Percentiles rank a stretch among this genome's conserved stretches.
These are phyloP conservation scores for Anthracocystis panici-leucophaei DNA, from an alignment of 1,284 basidiomycete species.

Conservation along the genomic window DNA sequence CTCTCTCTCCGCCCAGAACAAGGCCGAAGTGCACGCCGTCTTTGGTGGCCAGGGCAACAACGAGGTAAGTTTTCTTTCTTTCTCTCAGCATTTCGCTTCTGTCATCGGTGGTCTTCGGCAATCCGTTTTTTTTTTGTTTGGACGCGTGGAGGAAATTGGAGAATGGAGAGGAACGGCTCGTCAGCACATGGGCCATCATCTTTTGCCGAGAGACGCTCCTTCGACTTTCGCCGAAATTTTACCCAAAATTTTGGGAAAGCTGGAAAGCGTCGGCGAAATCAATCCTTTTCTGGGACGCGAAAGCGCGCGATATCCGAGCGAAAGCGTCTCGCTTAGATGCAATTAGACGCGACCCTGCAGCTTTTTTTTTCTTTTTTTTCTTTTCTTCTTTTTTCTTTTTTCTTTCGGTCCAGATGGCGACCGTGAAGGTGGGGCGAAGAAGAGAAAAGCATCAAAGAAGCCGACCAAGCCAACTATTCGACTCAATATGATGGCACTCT, in stretches of 20 bases:
- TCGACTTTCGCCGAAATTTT: constrained; percentile 1
- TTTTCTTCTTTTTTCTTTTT: no score
- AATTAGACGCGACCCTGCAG: constrained; percentile 32
- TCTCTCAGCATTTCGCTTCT: not conserved
- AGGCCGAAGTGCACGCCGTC: constrained; percentile 87
- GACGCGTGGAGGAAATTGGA: constrained; percentile 23
- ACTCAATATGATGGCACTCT: not conserved
- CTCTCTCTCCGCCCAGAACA: constrained; percentile 77
- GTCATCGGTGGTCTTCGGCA: constrained; percentile 2
- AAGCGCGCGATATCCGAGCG: constrained; percentile 24
- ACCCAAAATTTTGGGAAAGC: constrained; percentile 32
- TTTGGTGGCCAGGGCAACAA: constrained; percentile 99
- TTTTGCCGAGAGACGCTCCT: constrained; percentile 9
- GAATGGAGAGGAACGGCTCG: not conserved
- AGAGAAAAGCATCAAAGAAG: not conserved
- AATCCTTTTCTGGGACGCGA: not conserved
- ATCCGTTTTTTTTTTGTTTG: constrained; percentile 3
- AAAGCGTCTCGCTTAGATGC: constrained; percentile 12
- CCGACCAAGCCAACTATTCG: not conserved
- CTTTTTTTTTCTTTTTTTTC: constrained; percentile 3
- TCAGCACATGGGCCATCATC: not conserved
- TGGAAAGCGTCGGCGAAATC: constrained; percentile 13
- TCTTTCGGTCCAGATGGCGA: not conserved
- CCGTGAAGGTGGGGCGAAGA: constrained; percentile 1
- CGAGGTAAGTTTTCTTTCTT: constrained; percentile 73